Percentiles rank a stretch among this genome's conserved stretches.
Evolutionary conservation across 805 yeast species (phyloP).

Genomic region (Starmera pachycereana): DNA sequence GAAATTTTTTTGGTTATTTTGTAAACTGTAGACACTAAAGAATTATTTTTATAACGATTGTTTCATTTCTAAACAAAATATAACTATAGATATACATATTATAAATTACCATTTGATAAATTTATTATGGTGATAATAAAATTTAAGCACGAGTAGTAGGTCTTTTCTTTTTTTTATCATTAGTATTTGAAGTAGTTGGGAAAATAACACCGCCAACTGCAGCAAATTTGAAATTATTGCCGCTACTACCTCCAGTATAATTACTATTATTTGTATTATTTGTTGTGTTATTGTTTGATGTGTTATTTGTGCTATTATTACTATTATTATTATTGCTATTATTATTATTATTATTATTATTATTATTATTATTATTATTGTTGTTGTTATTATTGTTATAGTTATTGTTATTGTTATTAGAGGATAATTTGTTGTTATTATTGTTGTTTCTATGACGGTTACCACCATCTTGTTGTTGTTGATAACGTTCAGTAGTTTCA

Average conservation of each 20-base stretch:
- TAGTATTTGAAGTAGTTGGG: constrained; percentile 27
- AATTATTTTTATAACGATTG: too few species aligned
- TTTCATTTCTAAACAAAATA: too few species aligned
- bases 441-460: too few species aligned
- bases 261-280: constrained; percentile 9
- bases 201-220: constrained; percentile 25
- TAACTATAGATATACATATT: too few species aligned
- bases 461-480: constrained; percentile 20
- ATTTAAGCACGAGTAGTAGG: constrained; percentile 11
- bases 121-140: too few species aligned
- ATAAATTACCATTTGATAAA: too few species aligned
- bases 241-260: constrained; percentile 18
- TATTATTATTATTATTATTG: constrained; percentile 7
- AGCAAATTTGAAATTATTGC: constrained; percentile 19
- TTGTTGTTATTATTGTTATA: constrained; percentile 19
- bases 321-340: constrained; percentile 1
- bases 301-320: constrained; percentile 8
- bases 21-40: too few species aligned
- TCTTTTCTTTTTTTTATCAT: constrained; percentile 19
- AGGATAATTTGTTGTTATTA: constrained; percentile 9
- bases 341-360: too few species aligned
- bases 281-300: constrained; percentile 7
- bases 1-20: too few species aligned
- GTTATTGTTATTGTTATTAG: constrained; percentile 7
- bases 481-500: constrained; percentile 78